Evolutionary conservation across 2,329 filamentous ascomycete species (phyloP).

Genomic region (Monilinia laxa): DNA sequence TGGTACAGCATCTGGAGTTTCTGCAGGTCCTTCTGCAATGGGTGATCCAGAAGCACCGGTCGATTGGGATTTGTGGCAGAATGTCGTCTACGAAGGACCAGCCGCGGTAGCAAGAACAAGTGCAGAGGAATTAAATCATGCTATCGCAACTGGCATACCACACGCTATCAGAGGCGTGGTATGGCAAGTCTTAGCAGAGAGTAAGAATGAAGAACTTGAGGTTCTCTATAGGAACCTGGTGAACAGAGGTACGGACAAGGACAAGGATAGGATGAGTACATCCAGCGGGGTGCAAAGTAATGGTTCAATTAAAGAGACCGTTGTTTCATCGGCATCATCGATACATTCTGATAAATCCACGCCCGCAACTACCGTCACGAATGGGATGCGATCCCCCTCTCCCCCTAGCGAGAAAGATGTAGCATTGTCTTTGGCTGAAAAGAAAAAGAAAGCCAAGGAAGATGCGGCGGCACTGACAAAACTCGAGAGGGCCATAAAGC

Average conservation of each 20-base stretch:
- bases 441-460: slow-evolving; percentile 76
- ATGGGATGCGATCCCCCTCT: slow-evolving; percentile 54
- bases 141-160: slow-evolving; percentile 91
- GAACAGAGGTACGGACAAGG: slow-evolving; percentile 76
- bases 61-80: slow-evolving; percentile 99
- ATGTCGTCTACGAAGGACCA: slow-evolving; percentile 91
- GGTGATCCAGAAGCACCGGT: slow-evolving; percentile 67
- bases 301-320: slow-evolving; percentile 58
- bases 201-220: slow-evolving; percentile 90
- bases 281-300: slow-evolving; percentile 44
- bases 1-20: slow-evolving; percentile 80
- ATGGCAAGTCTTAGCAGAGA: slow-evolving; percentile 95
- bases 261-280: slow-evolving; percentile 58
- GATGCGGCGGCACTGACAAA: slow-evolving; percentile 72
- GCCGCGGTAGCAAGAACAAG: slow-evolving; percentile 84
- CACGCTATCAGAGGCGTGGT: slow-evolving; percentile 96
- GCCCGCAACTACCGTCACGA: slow-evolving; percentile 55
- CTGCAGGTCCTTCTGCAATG: slow-evolving; percentile 69
- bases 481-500: slow-evolving; percentile 87
- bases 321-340: slow-evolving; percentile 79
- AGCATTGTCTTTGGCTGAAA: slow-evolving; percentile 62
- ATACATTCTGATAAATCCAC: slow-evolving; percentile 75
- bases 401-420: slow-evolving; percentile 60
- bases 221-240: slow-evolving; percentile 80
- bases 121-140: slow-evolving; percentile 82